Base-by-base conservation (phyloP, 352 stramenopile genomes). In the Pythium aquatile region DNA sequence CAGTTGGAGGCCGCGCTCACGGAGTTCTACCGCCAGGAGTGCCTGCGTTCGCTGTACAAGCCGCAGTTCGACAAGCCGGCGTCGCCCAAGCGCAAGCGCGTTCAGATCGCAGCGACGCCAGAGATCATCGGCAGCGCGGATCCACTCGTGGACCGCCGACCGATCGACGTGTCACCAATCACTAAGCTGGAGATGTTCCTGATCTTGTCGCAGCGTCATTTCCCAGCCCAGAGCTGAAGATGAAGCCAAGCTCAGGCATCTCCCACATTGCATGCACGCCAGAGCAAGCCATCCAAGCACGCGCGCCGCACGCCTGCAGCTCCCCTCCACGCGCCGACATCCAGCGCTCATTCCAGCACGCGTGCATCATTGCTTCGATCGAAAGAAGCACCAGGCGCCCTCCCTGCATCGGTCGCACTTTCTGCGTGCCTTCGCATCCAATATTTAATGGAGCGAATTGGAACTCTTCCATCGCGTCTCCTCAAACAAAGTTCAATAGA, bases 21-120 rank as follows among this genome's bases (percentile, higher is more conserved):
- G 35, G 84, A 93, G 73, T 93, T 86, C 74, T 93, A 93, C 72
- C 81, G 84, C 61, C 81, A 89, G 57, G 84, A 91, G 66, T 93
- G 84, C 54, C 77, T 93, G 49, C 81, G 81, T 55, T 74, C 84
- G 48, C 74, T 93, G 59, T 91, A 93, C 74, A 78, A 76, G 64
- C 58, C 53, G 32, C 53, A 29, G n/a, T 17, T 33, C 10, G 11
- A 17, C 40, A 32, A 51, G 10, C 44, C 55, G 2, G 7, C 17
- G 10, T 24, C 26, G 2, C 39, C 51, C 28, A 67, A 68, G 59
- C 60, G 61, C 67, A 91, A 93, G 71, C 77, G 82, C 66, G 85
- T 94, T 35, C 88, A 83, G 24, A 91, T 94, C 61, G 78, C 78
- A 39, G 55, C 58, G 5, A 72, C 67, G 2, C 69, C 72, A 16